Base-by-base conservation (phyloP, 169 alveolate genomes). In the Babesia caballi region DNA sequence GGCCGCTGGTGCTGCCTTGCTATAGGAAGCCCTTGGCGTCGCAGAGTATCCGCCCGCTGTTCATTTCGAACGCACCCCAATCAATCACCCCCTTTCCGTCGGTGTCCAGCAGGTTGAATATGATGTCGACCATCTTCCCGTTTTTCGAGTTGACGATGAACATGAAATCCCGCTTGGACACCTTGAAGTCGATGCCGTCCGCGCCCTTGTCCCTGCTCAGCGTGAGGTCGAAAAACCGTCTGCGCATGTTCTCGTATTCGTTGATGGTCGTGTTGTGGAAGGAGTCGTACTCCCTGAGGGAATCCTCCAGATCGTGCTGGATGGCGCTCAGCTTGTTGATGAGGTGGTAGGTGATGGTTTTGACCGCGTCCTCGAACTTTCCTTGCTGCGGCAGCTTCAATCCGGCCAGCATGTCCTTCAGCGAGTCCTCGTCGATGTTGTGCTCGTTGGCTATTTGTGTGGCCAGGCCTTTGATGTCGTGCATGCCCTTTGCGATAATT, bases 41-140 rank as follows among this genome's bases (percentile, higher is more conserved):
- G 23, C 44, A 46, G 17, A 63, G 30, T 30, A 63, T 63, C 14
- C 73, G 23, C 3, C 73, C 73, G 60, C 73, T 63, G 49, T 63
- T 63, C 21, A 63, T 42, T 49, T 63, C 73, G 50, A 63, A 63
- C 2, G 52, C 58, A 4, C 73, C 73, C 73, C 73, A 63, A 23
- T 63, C 73, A 21, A 63, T 63, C 7, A 32, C 50, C 19, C 60
- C 73, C 6, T 25, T 36, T 28, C 47, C 73, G n/a, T 30, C 60
- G 60, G 44, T 30, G 36, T 63, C 73, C 12, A 63, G 73, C 8
- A 63, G 28, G 38, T 61, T 63, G 60, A 63, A 63, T 12, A 63
- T 63, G 42, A 63, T 32, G 35, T 63, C 73, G 25, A 63, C 36
- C 63, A 63, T 49, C 33, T 28, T 17, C 23, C 28, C 32, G 21